Evolutionary conservation across 495 filamentous ascomycete genomes (phyloP), one percentile per base, ranked within the genome.

Genomic region (Ramalina intermedia): DNA sequence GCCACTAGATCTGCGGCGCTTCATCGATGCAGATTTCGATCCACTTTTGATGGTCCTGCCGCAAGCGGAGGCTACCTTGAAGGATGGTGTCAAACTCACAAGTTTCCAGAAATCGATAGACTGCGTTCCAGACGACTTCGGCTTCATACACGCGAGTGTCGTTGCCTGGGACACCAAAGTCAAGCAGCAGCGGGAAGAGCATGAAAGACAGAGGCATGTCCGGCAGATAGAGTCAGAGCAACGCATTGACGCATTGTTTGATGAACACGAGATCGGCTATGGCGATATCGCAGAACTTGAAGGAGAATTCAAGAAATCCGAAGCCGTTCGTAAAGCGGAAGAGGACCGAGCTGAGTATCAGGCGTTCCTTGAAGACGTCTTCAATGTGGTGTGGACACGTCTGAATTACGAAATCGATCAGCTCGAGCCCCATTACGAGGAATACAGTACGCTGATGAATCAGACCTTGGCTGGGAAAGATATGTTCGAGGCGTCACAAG

Each of bases 221-320:
- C 69, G 77, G 35, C 75, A 78, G 57, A 69, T 75, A 40, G 67
- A 76, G 52, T 73, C 72, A 3, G 76, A 78, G 46, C 61, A 55
- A 27, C 65, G 68, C 39, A 75, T 75, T 23, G 73, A 80, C 53
- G 62, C 62, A 9, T 63, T 80, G 16, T 81, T 77, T 62, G 73
- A 79, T 52, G 69, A 66, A 37, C 73, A 78, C 49, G 69, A 74
- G 46, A 80, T 81, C 49, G 72, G 72, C 1, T 80, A 81, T 59
- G 75, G 71, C 18, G 77, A 81, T 52, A 79, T 81, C 47, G 69
- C 70, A 38, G 65, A 66, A 17, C 63, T 80, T n/a, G 76, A 80
- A 53, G 70, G 75, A 48, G 73, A 79, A 27, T 80, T 79, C 54
- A 72, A 76, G 35, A 69, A 70, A 49, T 64, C 61, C 7, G 77